Evolutionary conservation across 805 yeast species (phyloP).

Genomic region (Nakazawaea holstii): DNA sequence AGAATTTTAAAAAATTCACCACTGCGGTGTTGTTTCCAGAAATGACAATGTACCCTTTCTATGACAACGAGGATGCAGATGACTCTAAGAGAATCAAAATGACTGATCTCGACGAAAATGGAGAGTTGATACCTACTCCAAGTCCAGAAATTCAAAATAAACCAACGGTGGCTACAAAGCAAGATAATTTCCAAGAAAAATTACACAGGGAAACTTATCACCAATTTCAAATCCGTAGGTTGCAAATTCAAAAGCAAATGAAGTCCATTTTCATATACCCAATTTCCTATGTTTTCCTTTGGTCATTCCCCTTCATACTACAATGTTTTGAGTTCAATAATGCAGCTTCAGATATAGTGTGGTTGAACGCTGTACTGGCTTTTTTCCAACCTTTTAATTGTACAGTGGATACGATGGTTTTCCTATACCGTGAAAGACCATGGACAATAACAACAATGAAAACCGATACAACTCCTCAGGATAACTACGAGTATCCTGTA

Average conservation of each 20-base stretch:
- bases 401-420: constrained; percentile 69
- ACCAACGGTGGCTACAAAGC: neutral
- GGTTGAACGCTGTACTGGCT: constrained; percentile 66
- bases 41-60: constrained; percentile 3
- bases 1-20: neutral
- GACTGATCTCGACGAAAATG: constrained; percentile 5
- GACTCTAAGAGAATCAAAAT: neutral
- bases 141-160: neutral
- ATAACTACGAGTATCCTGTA: constrained; percentile 21
- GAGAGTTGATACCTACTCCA: neutral
- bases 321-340: constrained; percentile 49
- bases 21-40: constrained; percentile 9
- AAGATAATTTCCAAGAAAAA: neutral
- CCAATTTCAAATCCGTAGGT: constrained; percentile 57
- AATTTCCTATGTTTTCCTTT: constrained; percentile 67
- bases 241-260: constrained; percentile 70
- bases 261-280: constrained; percentile 81
- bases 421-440: constrained; percentile 72
- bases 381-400: constrained; percentile 80
- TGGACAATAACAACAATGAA: constrained; percentile 41
- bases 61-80: neutral
- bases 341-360: constrained; percentile 38
- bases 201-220: constrained; percentile 58
- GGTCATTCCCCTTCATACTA: constrained; percentile 76
- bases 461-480: constrained; percentile 19